A percentile compares a stretch with the other conserved stretches of the same genome.
These are phyloP conservation scores for Quercus tomentella DNA, from an alignment of 331 rosid species.

Conservation along the genomic window DNA sequence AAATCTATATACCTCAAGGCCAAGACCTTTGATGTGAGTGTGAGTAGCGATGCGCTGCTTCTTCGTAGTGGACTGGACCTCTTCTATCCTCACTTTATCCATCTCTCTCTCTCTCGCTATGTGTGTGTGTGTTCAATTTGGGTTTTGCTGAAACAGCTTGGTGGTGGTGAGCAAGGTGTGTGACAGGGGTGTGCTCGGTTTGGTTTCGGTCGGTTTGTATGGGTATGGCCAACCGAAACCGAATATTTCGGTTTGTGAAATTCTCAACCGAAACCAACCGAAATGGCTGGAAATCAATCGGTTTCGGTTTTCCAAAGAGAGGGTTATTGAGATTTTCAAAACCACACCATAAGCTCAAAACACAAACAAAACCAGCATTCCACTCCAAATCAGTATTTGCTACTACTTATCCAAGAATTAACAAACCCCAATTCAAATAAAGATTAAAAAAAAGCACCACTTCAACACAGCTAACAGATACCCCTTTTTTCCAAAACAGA, in stretches of 20 bases:
- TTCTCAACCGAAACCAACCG: too few species aligned
- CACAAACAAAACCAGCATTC: neutral
- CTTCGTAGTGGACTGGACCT: conserved; percentile 92
- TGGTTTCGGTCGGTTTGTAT: too few species aligned
- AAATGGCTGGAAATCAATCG: too few species aligned
- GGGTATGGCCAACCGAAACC: too few species aligned
- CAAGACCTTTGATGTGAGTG: conserved; percentile 95
- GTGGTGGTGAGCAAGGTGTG: too few species aligned
- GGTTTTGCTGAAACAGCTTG: too few species aligned
- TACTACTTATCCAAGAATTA: conserved; percentile 15
- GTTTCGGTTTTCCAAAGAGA: too few species aligned
- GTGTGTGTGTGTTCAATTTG: too few species aligned
- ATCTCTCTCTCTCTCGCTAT: neutral
- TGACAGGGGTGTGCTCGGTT: too few species aligned
- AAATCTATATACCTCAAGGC: conserved; percentile 63
- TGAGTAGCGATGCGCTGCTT: conserved; percentile 95
- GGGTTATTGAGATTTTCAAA: too few species aligned
- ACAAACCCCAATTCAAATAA: conserved; percentile 47
- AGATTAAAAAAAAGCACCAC: conserved; percentile 18
- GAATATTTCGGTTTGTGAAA: too few species aligned
- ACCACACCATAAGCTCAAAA: conserved; percentile 14
- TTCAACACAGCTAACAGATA: conserved; percentile 19
- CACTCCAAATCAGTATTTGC: conserved; percentile 26
- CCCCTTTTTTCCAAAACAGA: neutral
- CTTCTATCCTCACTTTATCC: conserved; percentile 90